A percentile compares a stretch with the other conserved stretches of the same genome.
Conservation (phyloP, 495 filamentous ascomycete species). For the Neurospora sp. region DNA sequence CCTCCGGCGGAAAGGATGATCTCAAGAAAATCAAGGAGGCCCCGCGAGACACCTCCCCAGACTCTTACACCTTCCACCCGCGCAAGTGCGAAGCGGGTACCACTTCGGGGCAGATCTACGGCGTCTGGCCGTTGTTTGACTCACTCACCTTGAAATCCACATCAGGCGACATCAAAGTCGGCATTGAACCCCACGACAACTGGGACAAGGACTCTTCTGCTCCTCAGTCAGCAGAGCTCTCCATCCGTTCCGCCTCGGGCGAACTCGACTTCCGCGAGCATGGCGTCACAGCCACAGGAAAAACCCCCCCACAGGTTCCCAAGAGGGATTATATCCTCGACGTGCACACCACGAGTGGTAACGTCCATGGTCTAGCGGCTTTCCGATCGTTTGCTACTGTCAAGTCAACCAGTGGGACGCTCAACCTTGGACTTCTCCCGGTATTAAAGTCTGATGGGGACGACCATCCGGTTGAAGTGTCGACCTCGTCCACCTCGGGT, state of each 20-base stretch:
- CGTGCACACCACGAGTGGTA: conserved; percentile 25
- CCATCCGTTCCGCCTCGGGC: conserved; percentile 25
- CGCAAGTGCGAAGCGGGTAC: conserved; percentile 24
- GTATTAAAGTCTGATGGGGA: conserved; percentile 15
- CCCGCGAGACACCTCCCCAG: conserved; percentile 12
- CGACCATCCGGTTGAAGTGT: conserved; percentile 4
- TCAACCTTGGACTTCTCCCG: conserved; percentile 25
- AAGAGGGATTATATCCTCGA: conserved; percentile 33
- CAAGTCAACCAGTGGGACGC: conserved; percentile 18
- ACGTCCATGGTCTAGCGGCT: conserved; percentile 20
- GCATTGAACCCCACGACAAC: conserved; percentile 25
- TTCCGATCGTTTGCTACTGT: conserved; percentile 16
- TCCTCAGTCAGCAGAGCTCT: conserved; percentile 22
- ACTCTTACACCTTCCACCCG: conserved; percentile 23
- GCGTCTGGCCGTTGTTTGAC: conserved; percentile 35
- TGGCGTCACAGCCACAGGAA: not conserved
- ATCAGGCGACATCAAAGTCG: conserved; percentile 27
- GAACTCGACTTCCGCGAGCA: conserved; percentile 22
- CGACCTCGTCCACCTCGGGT: conserved; percentile 28
- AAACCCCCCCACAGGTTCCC: conserved; percentile 9
- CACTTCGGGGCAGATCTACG: conserved; percentile 26
- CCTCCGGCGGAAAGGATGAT: conserved; percentile 7
- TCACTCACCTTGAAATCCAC: conserved; percentile 26
- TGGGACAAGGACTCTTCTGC: conserved; percentile 8
- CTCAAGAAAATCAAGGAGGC: no score